Conservation (phyloP, 805 yeast species). For the Jamesozyma spencerorum region DNA sequence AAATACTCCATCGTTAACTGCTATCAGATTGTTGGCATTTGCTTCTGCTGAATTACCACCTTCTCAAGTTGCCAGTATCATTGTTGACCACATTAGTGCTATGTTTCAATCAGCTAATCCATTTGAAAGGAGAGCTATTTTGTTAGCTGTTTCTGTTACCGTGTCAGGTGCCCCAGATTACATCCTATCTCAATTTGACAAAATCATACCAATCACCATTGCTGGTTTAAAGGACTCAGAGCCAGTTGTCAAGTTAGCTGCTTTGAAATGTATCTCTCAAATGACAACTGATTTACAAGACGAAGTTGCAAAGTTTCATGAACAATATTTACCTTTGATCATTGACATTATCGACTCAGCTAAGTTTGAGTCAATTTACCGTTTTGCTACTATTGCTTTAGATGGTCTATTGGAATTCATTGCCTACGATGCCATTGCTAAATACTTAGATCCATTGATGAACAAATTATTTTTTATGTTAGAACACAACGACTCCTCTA, state of each 20-base stretch:
- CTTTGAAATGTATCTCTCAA: conserved; percentile 69
- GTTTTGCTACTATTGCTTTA: conserved; percentile 81
- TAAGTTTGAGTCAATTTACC: conserved; percentile 71
- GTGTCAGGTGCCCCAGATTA: conserved; percentile 93
- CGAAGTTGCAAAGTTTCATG: conserved; percentile 75
- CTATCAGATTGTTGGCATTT: conserved; percentile 68
- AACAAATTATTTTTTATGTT: conserved; percentile 80
- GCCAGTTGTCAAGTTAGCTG: conserved; percentile 72
- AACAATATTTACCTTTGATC: conserved; percentile 71
- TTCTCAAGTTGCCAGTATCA: conserved; percentile 76
- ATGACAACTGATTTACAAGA: conserved; percentile 81
- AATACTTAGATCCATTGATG: conserved; percentile 82
- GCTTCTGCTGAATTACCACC: conserved; percentile 85
- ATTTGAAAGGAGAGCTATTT: conserved; percentile 79
- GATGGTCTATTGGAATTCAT: conserved; percentile 90
- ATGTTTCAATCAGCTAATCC: conserved; percentile 54
- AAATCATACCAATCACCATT: conserved; percentile 62
- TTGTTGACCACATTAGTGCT: conserved; percentile 53
- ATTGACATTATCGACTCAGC: conserved; percentile 83
- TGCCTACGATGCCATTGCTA: conserved; percentile 73
- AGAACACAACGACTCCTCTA: conserved; percentile 62
- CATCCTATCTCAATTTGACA: conserved; percentile 63
- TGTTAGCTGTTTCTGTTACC: conserved; percentile 71
- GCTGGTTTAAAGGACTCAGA: conserved; percentile 71
- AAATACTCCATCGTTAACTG: conserved; percentile 65